Evolutionary conservation across 495 filamentous ascomycete species (phyloP).

Genomic region (Penicillium simplicissimum): DNA sequence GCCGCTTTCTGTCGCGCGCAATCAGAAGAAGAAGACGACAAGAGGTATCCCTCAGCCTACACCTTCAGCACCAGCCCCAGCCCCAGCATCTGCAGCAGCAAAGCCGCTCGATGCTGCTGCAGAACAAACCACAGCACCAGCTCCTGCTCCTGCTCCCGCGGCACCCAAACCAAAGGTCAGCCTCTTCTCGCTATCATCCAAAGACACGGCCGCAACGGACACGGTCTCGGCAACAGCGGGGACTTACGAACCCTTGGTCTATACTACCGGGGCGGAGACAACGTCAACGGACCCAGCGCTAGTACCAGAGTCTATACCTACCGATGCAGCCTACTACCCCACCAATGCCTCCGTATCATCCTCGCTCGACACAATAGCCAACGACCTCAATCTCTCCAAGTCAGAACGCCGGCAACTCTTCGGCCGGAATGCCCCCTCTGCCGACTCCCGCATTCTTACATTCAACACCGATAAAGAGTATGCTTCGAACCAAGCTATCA

Average conservation of each 20-base stretch:
- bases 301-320: neutral
- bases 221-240: conserved; percentile 10
- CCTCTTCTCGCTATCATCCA: conserved; percentile 57
- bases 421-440: conserved; percentile 55
- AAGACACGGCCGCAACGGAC: conserved; percentile 20
- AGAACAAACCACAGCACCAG: conserved; percentile 18
- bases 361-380: conserved; percentile 61
- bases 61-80: conserved; percentile 13
- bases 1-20: conserved; percentile 76
- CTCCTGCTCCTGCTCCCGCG: conserved; percentile 23
- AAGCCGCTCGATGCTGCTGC: neutral
- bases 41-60: conserved; percentile 18
- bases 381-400: conserved; percentile 71
- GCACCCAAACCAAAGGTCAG: conserved; percentile 56
- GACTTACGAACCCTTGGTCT: conserved; percentile 55
- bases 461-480: conserved; percentile 91
- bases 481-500: conserved; percentile 66
- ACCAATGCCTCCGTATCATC: conserved; percentile 26
- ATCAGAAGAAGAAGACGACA: conserved; percentile 59
- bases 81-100: conserved; percentile 13
- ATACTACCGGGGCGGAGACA: conserved; percentile 35
- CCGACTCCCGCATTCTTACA: conserved; percentile 58
- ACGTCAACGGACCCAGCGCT: conserved; percentile 23
- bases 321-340: conserved; percentile 12
- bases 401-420: conserved; percentile 79